Percentiles rank a stretch among this genome's conserved stretches.
phyloP scores from a whole-genome alignment of 768 basidiomycete species.

The Kwoniella europaea region DNA sequence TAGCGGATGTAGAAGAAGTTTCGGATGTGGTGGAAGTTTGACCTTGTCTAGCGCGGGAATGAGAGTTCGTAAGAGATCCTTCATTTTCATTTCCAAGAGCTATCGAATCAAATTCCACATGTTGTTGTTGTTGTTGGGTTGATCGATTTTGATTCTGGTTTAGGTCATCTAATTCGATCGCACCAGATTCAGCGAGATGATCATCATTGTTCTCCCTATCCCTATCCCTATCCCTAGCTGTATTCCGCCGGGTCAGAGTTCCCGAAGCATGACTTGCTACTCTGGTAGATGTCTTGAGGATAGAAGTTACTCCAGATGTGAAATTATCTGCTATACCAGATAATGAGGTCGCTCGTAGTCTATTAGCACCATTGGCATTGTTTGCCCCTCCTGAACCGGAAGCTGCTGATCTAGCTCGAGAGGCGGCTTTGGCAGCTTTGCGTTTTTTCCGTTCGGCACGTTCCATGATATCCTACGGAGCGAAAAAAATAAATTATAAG shows the following conservation, averaged over 20 bases:
- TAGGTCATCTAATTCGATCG: slow-evolving; percentile 21
- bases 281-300: slow-evolving; percentile 33
- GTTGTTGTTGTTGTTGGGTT: slow-evolving; percentile 11
- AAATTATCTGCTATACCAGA: slow-evolving; percentile 37
- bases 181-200: slow-evolving; percentile 23
- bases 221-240: slow-evolving; percentile 10
- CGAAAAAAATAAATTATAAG: too few species aligned
- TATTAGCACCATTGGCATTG: not conserved
- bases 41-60: not conserved
- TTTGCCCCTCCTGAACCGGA: not conserved
- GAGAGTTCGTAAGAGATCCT: slow-evolving; percentile 3
- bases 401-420: slow-evolving; percentile 30
- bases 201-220: slow-evolving; percentile 32
- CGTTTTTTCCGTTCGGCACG: slow-evolving; percentile 49
- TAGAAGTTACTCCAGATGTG: slow-evolving; percentile 42
- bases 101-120: slow-evolving; percentile 23
- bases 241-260: slow-evolving; percentile 31
- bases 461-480: slow-evolving; percentile 46
- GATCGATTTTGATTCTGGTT: not conserved
- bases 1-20: slow-evolving; percentile 47
- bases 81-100: slow-evolving; percentile 5
- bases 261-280: slow-evolving; percentile 15
- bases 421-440: slow-evolving; percentile 43
- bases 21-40: slow-evolving; percentile 41
- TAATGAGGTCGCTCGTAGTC: slow-evolving; percentile 22